Evolutionary conservation across 129 eudicot species (phyloP), one percentile per base, ranked within the genome.

Genomic region (Flaveria trinervia): DNA sequence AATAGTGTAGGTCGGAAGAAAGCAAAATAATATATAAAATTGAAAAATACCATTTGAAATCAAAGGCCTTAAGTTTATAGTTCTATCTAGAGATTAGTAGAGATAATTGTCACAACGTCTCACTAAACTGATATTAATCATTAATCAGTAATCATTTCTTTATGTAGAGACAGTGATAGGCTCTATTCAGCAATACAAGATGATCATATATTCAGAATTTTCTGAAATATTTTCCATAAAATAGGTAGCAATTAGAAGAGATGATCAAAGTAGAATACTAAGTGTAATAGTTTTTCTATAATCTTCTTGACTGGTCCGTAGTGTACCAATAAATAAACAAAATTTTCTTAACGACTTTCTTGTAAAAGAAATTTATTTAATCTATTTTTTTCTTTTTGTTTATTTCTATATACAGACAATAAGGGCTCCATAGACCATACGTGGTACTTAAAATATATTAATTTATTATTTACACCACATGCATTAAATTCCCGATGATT

Each of bases 401-500:
- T 1, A 3, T 1, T 23, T 12, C 6, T 3, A 9, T 22, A 22
- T 9, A 10, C 6, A 22, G 33, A 57, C 65, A 57, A 57, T 16
- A 57, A 57, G 4, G 2, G 33, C 65, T 20, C 22, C 14, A 14
- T 30, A 30, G 36, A 30, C 36, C 36, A 11, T 49, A 14, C 36
- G 36, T 57, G 33, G 65, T 57, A 57, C 33, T 17, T 59, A 59
- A 0, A 22, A 55, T 18, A 55, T 20, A 22, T 59, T 23, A 22
- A 59, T 10, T 7, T 22, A 23, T 13, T 59, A 23, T 13, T 59
- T 22, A 22, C 65, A 23, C 30, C 16, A 10, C 36, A 22, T 20
- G 36, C 65, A 59, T 59, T 59, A 59, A 59, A 59, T 59, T 59
- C 28, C 65, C 65, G 16, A 59, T 22, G 65, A 36, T 9, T 22